Evolutionary conservation across 805 yeast genomes (phyloP), one percentile per base, ranked within the genome.

Genomic region (Metschnikowia kofuensis): DNA sequence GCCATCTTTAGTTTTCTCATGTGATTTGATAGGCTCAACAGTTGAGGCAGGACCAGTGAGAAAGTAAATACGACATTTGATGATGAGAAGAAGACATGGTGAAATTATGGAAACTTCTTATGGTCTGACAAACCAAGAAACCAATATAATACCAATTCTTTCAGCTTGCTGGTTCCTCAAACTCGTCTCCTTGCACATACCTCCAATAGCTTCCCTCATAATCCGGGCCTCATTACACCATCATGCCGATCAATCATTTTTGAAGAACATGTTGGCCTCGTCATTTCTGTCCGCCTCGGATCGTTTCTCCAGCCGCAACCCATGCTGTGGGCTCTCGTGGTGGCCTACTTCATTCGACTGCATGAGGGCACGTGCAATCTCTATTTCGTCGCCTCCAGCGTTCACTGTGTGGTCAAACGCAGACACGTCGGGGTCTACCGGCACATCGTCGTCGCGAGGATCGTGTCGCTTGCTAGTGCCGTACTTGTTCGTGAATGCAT

Each of bases 341-440:
- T 61, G 62, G 27, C 54, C 69, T 12, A 59, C 70, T 45, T 73
- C 80, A 53, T 76, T 80, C 0, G 85, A 84, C 51, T 81, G 85
- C 42, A 83, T 81, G 56, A 83, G 66, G 0, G 86, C 88, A 38
- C 85, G 68, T 1, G 88, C 87, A 55, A 83, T 83, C 41, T 81
- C 85, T 35, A 82, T 79, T 54, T 81, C 86, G 42, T 77, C 81
- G 6, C 78, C 81, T 7, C 72, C 68, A 1, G 55, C 38, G 16
- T 54, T 48, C 29, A 52, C 59, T 14, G 29, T 46, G 39, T 58
- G 59, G 36, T 58, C 59, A 53, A 75, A 79, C 0, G 74, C 80
- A 38, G 74, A 65, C 6, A 80, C 84, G 47, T 78, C 82, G 1
- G 85, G 84, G 59, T 82, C 86, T 7, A 80, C 84, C 0, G 83